A percentile compares a stretch with the other conserved stretches of the same genome.
Conservation (phyloP, 2,329 filamentous ascomycete species). For the Colletotrichum noveboracense region DNA sequence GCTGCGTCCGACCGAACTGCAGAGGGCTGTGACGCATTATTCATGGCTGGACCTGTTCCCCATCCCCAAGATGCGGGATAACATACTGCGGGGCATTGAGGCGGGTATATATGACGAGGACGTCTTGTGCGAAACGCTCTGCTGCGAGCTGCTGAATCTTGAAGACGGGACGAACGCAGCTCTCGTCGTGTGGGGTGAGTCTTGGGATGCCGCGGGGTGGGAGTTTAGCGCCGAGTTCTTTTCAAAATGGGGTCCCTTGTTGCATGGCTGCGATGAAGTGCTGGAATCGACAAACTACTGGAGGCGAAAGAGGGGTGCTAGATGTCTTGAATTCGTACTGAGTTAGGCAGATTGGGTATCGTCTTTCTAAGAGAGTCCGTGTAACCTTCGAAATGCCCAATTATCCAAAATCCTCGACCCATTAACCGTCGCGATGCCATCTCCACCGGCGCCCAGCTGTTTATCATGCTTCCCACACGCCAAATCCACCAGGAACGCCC, state of each 20-base stretch:
- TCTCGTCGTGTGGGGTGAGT: slow-evolving; percentile 45
- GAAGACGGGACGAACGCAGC: neutral
- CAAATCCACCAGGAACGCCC: slow-evolving; percentile 47
- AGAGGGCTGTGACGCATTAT: slow-evolving; percentile 30
- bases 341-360: neutral
- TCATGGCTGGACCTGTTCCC: slow-evolving; percentile 37
- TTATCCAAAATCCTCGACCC: slow-evolving; percentile 40
- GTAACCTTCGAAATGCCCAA: slow-evolving; percentile 35
- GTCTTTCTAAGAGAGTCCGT: slow-evolving; percentile 25
- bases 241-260: neutral
- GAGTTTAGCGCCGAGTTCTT: slow-evolving; percentile 40
- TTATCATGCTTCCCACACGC: slow-evolving; percentile 45
- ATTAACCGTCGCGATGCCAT: slow-evolving; percentile 34
- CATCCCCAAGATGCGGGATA: slow-evolving; percentile 31
- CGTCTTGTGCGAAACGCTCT: neutral
- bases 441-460: slow-evolving; percentile 26
- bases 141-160: neutral
- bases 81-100: slow-evolving; percentile 20
- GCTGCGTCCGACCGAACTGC: slow-evolving; percentile 31
- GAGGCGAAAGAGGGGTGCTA: neutral
- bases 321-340: neutral
- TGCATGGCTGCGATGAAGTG: neutral
- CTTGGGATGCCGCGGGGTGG: slow-evolving; percentile 49
- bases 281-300: neutral
- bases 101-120: neutral